Conservation (phyloP, 805 yeast species). For the Ogataea naganishii region DNA sequence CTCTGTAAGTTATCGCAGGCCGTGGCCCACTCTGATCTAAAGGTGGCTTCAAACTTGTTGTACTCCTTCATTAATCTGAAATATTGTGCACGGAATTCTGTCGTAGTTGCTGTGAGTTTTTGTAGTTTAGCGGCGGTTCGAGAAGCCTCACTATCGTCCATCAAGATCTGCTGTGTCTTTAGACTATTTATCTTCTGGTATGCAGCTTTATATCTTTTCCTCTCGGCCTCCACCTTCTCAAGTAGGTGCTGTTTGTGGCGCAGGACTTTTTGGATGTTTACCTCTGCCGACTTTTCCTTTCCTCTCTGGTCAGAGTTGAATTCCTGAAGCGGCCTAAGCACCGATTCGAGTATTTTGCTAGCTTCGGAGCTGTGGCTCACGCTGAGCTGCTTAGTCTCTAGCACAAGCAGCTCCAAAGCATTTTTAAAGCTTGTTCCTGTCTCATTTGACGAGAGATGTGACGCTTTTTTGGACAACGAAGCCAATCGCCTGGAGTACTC, state of each 20-base stretch:
- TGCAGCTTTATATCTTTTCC: constrained; percentile 46
- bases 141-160: constrained; percentile 69
- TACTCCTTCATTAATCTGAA: constrained; percentile 43
- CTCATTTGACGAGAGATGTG: constrained; percentile 13
- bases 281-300: constrained; percentile 47
- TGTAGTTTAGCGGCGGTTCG: constrained; percentile 47
- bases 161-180: constrained; percentile 52
- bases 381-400: constrained; percentile 53
- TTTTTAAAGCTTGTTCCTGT: constrained; percentile 53
- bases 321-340: constrained; percentile 42
- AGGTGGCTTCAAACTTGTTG: constrained; percentile 49
- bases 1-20: constrained; percentile 56
- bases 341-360: constrained; percentile 39
- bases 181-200: constrained; percentile 51
- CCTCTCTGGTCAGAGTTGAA: constrained; percentile 45
- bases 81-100: constrained; percentile 43
- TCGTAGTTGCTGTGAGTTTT: constrained; percentile 34
- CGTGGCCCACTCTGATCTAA: constrained; percentile 65
- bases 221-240: constrained; percentile 27
- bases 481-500: constrained; percentile 56
- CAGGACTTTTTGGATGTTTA: constrained; percentile 45
- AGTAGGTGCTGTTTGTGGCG: constrained; percentile 32
- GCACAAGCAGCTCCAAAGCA: constrained; percentile 48
- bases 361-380: constrained; percentile 46
- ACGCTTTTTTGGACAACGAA: constrained; percentile 34